Percentiles rank a stretch among this genome's conserved stretches.
Evolutionary conservation across 371 early-diverging fungal genomes (phyloP).

Genomic region (Actinomortierella ambigua): DNA sequence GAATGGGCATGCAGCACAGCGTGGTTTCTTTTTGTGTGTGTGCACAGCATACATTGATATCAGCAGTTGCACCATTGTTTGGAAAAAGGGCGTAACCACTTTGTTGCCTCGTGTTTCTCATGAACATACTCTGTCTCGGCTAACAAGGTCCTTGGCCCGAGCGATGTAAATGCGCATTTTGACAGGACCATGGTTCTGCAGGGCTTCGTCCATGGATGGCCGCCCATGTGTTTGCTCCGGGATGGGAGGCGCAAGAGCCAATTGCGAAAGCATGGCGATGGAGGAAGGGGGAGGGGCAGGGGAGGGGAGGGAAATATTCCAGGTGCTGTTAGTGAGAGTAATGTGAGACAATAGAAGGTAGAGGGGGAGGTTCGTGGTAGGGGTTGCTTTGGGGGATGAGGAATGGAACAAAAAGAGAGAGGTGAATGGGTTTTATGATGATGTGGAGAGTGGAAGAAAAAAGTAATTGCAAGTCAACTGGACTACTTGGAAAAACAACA

Average conservation of each 20-base stretch:
- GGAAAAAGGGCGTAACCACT: no score
- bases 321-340: no score
- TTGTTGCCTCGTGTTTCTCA: no score
- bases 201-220: constrained; percentile 25
- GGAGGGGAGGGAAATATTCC: not conserved
- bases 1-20: constrained; percentile 47
- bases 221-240: constrained; percentile 31
- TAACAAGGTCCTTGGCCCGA: constrained; percentile 27
- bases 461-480: no score
- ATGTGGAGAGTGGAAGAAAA: no score
- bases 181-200: constrained; percentile 25
- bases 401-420: no score
- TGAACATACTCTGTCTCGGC: constrained; percentile 44
- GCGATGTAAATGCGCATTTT: constrained; percentile 33
- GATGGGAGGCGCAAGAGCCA: constrained; percentile 9
- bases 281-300: constrained; percentile 5
- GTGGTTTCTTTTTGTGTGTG: no score
- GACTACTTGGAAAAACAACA: no score
- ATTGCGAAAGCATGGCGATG: constrained; percentile 15
- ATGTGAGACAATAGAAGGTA: no score
- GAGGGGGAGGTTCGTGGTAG: constrained; percentile 5
- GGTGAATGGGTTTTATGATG: no score
- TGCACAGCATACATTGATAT: no score
- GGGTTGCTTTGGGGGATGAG: not conserved
- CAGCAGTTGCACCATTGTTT: no score